Evolutionary conservation across 176 grass and related monocot genomes (phyloP).

Genomic region (bread wheat (Triticum aestivum)): IWGSC_CS_RefSeq_v2.1 NC_057806.1:88421005-88421504

Average conservation of each 20-base stretch:
- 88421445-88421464: not conserved
- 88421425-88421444: not conserved
- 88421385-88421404: not conserved
- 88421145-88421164: not conserved
- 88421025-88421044: conserved; percentile 2
- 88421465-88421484: not conserved
- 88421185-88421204: conserved; percentile 23
- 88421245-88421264: not conserved
- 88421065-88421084: conserved; percentile 29
- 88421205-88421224: conserved; percentile 4
- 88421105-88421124: not conserved
- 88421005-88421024: conserved; percentile 37
- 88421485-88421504: not conserved
- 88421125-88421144: not conserved
- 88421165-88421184: conserved; percentile 7
- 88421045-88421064: not conserved
- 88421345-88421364: not conserved
- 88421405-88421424: not conserved
- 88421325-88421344: not conserved
- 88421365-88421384: not conserved
- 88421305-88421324: not conserved
- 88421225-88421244: not conserved
- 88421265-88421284: not conserved
- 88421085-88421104: conserved; percentile 26
- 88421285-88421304: not conserved